phyloP scores from a whole-genome alignment of 2,329 filamentous ascomycete species.

The Fusarium acutatum region DNA sequence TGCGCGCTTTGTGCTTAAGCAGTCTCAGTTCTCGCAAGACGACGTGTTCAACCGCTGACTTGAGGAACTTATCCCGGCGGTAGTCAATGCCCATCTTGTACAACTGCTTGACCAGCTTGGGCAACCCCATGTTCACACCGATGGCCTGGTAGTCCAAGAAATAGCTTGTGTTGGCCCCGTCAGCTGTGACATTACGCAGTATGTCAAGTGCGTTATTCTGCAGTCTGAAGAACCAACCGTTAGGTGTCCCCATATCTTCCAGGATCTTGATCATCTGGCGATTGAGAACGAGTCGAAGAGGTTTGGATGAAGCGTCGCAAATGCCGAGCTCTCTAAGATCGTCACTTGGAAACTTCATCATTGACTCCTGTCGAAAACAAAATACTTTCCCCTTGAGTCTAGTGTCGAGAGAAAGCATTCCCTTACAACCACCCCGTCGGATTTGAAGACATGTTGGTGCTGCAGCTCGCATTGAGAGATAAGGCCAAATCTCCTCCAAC shows the following conservation, averaged over 20 bases:
- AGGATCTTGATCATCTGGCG: conserved; percentile 86
- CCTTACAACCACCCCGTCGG: conserved; percentile 77
- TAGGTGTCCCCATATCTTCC: conserved; percentile 74
- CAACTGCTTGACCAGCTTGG: conserved; percentile 69
- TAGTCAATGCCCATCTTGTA: conserved; percentile 70
- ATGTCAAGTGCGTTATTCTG: conserved; percentile 70
- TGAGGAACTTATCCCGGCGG: conserved; percentile 73
- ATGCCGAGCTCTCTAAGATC: conserved; percentile 70
- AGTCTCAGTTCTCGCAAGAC: conserved; percentile 76
- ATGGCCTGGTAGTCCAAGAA: conserved; percentile 72
- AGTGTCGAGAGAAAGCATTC: conserved; percentile 77
- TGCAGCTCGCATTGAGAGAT: conserved; percentile 56
- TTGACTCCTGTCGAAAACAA: conserved; percentile 71
- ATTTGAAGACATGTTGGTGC: conserved; percentile 78
- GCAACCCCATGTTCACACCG: conserved; percentile 67
- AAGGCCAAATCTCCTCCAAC: conserved; percentile 66
- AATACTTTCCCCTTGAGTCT: conserved; percentile 66
- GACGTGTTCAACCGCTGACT: conserved; percentile 73
- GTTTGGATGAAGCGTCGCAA: conserved; percentile 73
- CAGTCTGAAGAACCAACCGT: conserved; percentile 67
- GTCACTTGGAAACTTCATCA: conserved; percentile 77
- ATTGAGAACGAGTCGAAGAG: conserved; percentile 77
- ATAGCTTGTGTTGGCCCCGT: conserved; percentile 67
- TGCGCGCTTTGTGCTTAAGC: conserved; percentile 81
- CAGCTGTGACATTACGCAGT: conserved; percentile 67